A percentile compares a stretch with the other conserved stretches of the same genome.
phyloP scores from a whole-genome alignment of 164 flowering plant genomes.

The Magnolia sinica region DNA sequence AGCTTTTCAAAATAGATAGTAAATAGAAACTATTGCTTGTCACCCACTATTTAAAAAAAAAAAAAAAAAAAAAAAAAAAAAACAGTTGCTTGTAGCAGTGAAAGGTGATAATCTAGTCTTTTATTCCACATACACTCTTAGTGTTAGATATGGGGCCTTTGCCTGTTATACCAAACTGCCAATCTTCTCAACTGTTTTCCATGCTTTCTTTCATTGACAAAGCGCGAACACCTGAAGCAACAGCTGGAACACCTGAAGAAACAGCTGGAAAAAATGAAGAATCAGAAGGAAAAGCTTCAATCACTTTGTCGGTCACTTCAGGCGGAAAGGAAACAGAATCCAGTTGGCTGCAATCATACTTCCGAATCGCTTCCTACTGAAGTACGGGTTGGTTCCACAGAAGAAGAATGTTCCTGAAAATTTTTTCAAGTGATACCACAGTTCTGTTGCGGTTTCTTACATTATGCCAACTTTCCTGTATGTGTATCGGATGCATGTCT shows the following conservation, averaged over 20 bases:
- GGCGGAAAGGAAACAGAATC: conserved; percentile 72
- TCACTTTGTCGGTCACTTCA: conserved; percentile 85
- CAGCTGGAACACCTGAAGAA: conserved; percentile 77
- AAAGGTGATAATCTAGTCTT: background rate
- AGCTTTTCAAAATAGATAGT: too few relatives aligned
- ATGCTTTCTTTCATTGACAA: conserved; percentile 5
- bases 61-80: too few relatives aligned
- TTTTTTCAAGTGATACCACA: background rate
- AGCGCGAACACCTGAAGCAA: conserved; percentile 82
- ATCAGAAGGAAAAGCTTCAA: conserved; percentile 89
- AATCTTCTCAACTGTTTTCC: background rate
- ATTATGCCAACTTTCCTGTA: background rate
- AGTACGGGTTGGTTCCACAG: conserved; percentile 1
- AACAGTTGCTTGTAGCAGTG: too few relatives aligned
- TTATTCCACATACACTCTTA: background rate
- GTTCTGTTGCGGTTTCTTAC: background rate
- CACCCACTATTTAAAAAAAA: too few relatives aligned
- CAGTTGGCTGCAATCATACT: conserved; percentile 24
- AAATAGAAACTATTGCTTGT: too few relatives aligned
- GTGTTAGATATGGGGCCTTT: background rate
- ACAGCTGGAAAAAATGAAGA: conserved; percentile 75
- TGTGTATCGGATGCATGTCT: background rate
- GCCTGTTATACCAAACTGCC: background rate
- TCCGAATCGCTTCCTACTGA: conserved; percentile 25
- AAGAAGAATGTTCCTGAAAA: conserved; percentile 5